These are phyloP conservation scores for Massospora cicadina DNA, from an alignment of 371 early-diverging fungal genomes.

Conservation along the genomic window DNA sequence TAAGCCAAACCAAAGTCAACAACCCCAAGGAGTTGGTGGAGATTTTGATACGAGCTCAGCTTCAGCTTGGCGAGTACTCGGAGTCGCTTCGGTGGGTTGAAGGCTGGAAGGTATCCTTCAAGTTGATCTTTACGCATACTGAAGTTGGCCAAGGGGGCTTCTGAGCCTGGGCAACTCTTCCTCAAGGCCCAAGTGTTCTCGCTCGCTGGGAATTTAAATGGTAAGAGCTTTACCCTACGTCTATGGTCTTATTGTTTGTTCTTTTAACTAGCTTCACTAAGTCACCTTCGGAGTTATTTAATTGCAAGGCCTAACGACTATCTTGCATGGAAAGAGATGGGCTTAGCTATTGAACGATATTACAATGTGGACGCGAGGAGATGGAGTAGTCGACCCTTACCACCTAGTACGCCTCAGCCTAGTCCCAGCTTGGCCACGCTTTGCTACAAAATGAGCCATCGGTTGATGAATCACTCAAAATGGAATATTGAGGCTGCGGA, in stretches of 20 bases:
- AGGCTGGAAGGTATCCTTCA: background rate
- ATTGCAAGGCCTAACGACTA: background rate
- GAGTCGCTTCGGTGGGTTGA: background rate
- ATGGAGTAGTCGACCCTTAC: background rate
- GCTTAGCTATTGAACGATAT: background rate
- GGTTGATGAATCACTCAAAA: background rate
- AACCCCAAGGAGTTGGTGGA: background rate
- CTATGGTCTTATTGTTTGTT: background rate
- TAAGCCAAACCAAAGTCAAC: background rate
- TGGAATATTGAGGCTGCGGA: background rate
- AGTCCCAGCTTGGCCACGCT: background rate
- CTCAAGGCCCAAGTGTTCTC: background rate
- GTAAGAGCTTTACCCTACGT: no score
- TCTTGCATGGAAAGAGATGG: background rate
- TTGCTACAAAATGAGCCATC: background rate
- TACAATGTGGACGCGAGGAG: background rate
- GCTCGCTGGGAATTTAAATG: background rate
- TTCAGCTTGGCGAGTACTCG: background rate
- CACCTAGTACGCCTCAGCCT: background rate
- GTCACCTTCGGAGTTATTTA: background rate
- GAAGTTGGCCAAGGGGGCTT: background rate
- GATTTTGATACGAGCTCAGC: background rate
- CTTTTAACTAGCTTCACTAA: background rate
- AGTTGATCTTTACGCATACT: background rate
- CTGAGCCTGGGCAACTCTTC: background rate